phyloP scores from a whole-genome alignment of 306 rosid genomes.

The Pterocarpus macrocarpus region DNA sequence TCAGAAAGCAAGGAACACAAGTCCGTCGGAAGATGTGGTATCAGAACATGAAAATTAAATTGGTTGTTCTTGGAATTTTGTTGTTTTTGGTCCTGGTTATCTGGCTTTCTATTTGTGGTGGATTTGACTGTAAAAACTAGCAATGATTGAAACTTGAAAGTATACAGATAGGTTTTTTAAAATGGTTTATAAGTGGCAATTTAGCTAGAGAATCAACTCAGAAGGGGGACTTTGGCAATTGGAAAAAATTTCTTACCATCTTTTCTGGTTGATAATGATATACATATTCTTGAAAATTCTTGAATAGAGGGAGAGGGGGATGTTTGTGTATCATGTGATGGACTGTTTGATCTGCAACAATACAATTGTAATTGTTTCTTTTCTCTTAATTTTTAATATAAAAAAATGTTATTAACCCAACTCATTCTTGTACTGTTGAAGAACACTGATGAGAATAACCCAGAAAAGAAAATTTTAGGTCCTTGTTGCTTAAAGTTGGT shows the following conservation, averaged over 20 bases:
- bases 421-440: too few relatives aligned
- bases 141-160: slow-evolving; percentile 18
- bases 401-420: too few relatives aligned
- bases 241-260: slow-evolving; percentile 44
- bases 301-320: not conserved
- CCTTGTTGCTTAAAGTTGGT: too few relatives aligned
- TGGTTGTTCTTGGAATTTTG: slow-evolving; percentile 82
- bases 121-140: slow-evolving; percentile 87
- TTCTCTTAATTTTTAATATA: not conserved
- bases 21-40: slow-evolving; percentile 92
- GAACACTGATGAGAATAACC: too few relatives aligned
- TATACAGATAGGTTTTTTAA: slow-evolving; percentile 37
- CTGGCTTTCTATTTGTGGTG: slow-evolving; percentile 91
- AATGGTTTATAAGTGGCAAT: slow-evolving; percentile 31
- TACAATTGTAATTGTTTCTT: slow-evolving; percentile 48
- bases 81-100: slow-evolving; percentile 74
- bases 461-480: too few relatives aligned
- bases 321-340: slow-evolving; percentile 44
- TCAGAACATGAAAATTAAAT: slow-evolving; percentile 94
- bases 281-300: slow-evolving; percentile 20
- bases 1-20: slow-evolving; percentile 74
- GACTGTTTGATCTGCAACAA: slow-evolving; percentile 44
- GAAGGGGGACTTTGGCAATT: slow-evolving; percentile 45
- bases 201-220: slow-evolving; percentile 31
- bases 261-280: slow-evolving; percentile 36